Evolutionary conservation across 2,329 filamentous ascomycete genomes (phyloP).

Genomic region (Ophiostoma quercus): DNA sequence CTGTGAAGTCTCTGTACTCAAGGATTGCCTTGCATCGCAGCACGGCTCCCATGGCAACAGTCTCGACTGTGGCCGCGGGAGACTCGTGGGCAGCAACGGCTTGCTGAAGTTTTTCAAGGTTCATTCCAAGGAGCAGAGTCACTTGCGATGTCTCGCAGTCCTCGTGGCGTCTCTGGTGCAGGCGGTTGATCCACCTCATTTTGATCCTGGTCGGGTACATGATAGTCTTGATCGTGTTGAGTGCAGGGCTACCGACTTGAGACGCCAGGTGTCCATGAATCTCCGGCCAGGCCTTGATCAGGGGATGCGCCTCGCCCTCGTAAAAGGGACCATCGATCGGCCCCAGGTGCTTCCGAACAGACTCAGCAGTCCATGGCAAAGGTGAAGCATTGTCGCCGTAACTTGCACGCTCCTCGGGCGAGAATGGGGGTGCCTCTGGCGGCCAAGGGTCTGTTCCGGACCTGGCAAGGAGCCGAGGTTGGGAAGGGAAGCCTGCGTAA

Average conservation of each 20-base stretch:
- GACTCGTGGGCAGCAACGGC: not conserved
- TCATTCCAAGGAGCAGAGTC: not conserved
- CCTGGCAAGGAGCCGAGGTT: not conserved
- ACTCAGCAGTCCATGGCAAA: not conserved
- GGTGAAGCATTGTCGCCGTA: not conserved
- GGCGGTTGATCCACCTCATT: not conserved
- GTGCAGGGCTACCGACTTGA: not conserved
- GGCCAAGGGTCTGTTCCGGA: not conserved
- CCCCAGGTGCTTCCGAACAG: not conserved
- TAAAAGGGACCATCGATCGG: not conserved
- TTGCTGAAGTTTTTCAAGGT: not conserved
- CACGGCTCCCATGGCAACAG: not conserved
- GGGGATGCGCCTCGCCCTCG: not conserved
- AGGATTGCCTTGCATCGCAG: not conserved
- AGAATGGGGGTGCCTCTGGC: not conserved
- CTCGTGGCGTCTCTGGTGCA: not conserved
- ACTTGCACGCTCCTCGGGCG: not conserved
- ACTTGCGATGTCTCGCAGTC: not conserved
- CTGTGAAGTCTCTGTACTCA: not conserved
- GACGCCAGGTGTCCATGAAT: not conserved
- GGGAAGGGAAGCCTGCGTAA: not conserved
- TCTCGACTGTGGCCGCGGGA: not conserved
- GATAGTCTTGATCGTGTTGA: not conserved
- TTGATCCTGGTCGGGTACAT: not conserved
- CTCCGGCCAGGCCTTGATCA: not conserved